Percentiles rank a stretch among this genome's conserved stretches.
phyloP scores from a whole-genome alignment of 306 rosid species.

The Myrica gale region DNA sequence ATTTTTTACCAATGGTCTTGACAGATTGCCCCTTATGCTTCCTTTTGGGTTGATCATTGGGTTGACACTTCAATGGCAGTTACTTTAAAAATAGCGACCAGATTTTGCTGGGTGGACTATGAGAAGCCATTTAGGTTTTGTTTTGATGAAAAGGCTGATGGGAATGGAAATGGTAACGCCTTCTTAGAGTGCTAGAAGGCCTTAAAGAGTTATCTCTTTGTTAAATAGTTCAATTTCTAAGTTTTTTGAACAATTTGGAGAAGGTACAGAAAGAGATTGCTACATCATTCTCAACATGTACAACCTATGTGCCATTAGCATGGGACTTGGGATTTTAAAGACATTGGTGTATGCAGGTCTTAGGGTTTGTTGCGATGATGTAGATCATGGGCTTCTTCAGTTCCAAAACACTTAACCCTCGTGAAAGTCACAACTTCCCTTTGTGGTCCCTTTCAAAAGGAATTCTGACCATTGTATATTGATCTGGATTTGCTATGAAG shows the following conservation, averaged over 20 bases:
- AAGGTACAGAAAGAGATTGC: neutral
- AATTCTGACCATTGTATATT: neutral
- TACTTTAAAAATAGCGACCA: neutral
- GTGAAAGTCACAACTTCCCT: neutral
- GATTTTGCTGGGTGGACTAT: neutral
- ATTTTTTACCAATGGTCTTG: neutral
- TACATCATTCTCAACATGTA: neutral
- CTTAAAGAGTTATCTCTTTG: neutral
- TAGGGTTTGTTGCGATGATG: neutral
- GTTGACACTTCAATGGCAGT: neutral
- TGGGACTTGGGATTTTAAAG: neutral
- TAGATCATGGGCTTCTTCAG: neutral
- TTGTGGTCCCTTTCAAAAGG: neutral
- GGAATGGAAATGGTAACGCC: neutral
- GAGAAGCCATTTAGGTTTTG: neutral
- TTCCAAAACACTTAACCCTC: neutral
- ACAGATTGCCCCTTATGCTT: neutral
- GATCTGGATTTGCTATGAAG: neutral
- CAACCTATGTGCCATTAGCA: neutral
- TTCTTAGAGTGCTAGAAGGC: neutral
- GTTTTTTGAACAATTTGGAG: neutral
- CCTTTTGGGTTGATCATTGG: neutral
- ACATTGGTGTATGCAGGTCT: neutral
- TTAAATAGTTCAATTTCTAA: neutral
- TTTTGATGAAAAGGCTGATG: neutral